Evolutionary conservation across 2,329 filamentous ascomycete genomes (phyloP).

Genomic region (Aspergillus fumigatiaffinis): DNA sequence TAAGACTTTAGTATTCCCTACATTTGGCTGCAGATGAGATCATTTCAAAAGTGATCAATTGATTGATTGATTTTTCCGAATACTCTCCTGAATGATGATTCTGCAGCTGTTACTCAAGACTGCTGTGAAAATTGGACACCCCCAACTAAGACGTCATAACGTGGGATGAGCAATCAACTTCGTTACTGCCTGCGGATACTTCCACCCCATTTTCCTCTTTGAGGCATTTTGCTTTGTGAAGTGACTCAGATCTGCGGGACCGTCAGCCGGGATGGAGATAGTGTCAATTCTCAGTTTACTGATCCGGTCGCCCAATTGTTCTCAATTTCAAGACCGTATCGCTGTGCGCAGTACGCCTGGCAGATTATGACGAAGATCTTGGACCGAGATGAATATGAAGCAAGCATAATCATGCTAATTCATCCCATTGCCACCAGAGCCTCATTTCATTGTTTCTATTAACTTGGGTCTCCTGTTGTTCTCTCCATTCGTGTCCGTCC

Average conservation of each 20-base stretch:
- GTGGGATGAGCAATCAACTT: conserved; percentile 8
- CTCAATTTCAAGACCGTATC: not conserved
- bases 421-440: not conserved
- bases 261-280: not conserved
- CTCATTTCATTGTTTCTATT: not conserved
- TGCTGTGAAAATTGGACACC: not conserved
- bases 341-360: not conserved
- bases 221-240: not conserved
- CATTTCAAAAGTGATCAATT: not conserved
- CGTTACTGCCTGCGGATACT: not conserved
- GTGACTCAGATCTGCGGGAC: conserved; percentile 1
- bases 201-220: conserved; percentile 3
- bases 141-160: conserved; percentile 8
- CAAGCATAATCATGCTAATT: not conserved
- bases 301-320: not conserved
- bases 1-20: not conserved
- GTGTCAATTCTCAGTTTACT: not conserved
- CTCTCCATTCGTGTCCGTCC: not conserved
- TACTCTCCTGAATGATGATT: not conserved
- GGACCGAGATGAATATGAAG: not conserved
- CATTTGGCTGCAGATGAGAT: not conserved
- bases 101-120: not conserved
- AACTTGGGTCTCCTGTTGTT: not conserved
- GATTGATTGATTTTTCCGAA: not conserved
- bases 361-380: not conserved